Conservation (phyloP, 805 yeast genomes). For the Lachancea waltii region DNA sequence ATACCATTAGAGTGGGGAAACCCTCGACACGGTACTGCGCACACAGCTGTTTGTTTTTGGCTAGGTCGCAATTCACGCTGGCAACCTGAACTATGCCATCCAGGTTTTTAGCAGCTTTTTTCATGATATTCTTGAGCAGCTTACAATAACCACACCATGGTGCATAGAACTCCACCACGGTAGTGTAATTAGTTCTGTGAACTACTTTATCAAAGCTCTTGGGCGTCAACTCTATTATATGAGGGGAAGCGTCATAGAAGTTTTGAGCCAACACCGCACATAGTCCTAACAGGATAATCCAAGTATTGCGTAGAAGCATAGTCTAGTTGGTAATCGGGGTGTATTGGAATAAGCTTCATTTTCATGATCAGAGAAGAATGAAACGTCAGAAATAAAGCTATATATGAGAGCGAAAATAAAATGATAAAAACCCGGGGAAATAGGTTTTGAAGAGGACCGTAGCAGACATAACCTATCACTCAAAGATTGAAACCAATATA, state of each 20-base stretch:
- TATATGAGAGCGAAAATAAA: too few relatives aligned
- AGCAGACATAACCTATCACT: too few relatives aligned
- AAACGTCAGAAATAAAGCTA: too few relatives aligned
- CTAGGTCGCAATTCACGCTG: slow-evolving; percentile 80
- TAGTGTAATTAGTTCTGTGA: slow-evolving; percentile 62
- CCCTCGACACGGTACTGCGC: slow-evolving; percentile 59
- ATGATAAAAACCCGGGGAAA: too few relatives aligned
- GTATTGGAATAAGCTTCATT: too few relatives aligned
- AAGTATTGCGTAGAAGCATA: too few relatives aligned
- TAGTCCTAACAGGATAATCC: background rate
- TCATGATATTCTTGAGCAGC: slow-evolving; percentile 56
- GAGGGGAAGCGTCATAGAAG: slow-evolving; percentile 28
- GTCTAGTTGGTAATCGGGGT: too few relatives aligned
- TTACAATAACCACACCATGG: slow-evolving; percentile 98
- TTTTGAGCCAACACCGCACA: slow-evolving; percentile 15
- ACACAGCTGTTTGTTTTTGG: slow-evolving; percentile 63
- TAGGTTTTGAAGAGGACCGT: too few relatives aligned
- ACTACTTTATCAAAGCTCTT: slow-evolving; percentile 61
- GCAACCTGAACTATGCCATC: slow-evolving; percentile 59
- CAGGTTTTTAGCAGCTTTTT: slow-evolving; percentile 55
- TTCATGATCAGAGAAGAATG: too few relatives aligned
- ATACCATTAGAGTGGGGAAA: slow-evolving; percentile 77
- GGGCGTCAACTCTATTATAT: slow-evolving; percentile 52
- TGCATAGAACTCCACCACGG: slow-evolving; percentile 86
- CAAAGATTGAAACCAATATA: too few relatives aligned